Evolutionary conservation across 2,329 filamentous ascomycete genomes (phyloP).

Genomic region (Rhinocladiella similis): DNA sequence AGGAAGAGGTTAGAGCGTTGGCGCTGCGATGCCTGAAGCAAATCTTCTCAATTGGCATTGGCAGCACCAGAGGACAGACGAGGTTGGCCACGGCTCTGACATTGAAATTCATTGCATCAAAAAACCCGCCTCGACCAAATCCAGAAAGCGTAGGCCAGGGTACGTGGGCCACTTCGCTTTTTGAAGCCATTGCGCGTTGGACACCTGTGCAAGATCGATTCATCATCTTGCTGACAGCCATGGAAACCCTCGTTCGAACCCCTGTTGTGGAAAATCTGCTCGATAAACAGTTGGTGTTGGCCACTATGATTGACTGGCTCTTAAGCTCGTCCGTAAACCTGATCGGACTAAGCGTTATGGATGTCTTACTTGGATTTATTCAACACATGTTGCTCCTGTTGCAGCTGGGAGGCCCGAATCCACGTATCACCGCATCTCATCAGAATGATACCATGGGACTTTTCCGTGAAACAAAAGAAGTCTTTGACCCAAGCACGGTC

Average conservation of each 20-base stretch:
- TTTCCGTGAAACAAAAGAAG: constrained; percentile 29
- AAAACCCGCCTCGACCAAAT: constrained; percentile 53
- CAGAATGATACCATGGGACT: constrained; percentile 35
- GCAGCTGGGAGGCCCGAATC: constrained; percentile 56
- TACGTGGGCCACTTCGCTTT: constrained; percentile 80
- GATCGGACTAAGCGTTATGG: constrained; percentile 95
- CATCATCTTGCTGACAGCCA: constrained; percentile 77
- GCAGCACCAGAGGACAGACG: constrained; percentile 77
- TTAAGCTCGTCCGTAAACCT: constrained; percentile 87
- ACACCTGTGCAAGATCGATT: constrained; percentile 93
- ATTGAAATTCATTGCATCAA: constrained; percentile 67
- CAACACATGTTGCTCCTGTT: constrained; percentile 79
- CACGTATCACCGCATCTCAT: constrained; percentile 37
- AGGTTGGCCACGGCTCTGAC: constrained; percentile 72
- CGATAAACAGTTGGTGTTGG: constrained; percentile 71
- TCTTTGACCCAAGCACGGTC: constrained; percentile 25
- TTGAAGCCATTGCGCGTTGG: constrained; percentile 79
- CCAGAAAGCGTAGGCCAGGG: constrained; percentile 48
- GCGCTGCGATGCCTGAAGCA: constrained; percentile 84
- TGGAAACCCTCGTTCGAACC: constrained; percentile 72
- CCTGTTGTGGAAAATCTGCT: constrained; percentile 70
- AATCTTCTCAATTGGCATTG: constrained; percentile 67
- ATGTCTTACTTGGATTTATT: constrained; percentile 81
- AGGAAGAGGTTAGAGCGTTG: constrained; percentile 81
- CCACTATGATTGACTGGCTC: constrained; percentile 77